Conservation (phyloP, 2,329 filamentous ascomycete genomes). For the Fusarium scirpi region DNA sequence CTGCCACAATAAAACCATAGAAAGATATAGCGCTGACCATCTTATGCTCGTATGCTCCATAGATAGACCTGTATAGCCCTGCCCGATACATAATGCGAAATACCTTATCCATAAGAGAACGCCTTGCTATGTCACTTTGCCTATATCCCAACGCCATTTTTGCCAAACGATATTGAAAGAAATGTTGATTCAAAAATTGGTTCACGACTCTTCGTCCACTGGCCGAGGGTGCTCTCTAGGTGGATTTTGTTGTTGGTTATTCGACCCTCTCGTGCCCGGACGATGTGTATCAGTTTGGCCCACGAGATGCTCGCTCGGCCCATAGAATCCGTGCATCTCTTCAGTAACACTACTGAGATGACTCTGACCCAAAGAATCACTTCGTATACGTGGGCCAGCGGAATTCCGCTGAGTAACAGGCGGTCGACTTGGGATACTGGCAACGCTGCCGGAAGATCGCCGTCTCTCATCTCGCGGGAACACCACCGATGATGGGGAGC, state of each 20-base stretch:
- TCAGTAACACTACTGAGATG: slow-evolving; percentile 55
- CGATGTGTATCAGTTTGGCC: slow-evolving; percentile 56
- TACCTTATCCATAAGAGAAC: background rate
- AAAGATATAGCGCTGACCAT: background rate
- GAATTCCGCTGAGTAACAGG: slow-evolving; percentile 44
- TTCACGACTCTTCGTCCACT: background rate
- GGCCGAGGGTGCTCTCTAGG: slow-evolving; percentile 1
- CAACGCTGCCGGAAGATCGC: slow-evolving; percentile 45
- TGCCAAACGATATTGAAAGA: background rate
- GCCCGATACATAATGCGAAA: background rate
- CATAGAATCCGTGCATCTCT: slow-evolving; percentile 63
- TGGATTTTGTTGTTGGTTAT: background rate
- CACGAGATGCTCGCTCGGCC: slow-evolving; percentile 53
- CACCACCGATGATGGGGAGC: slow-evolving; percentile 42
- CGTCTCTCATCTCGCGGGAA: slow-evolving; percentile 43
- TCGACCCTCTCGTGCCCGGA: slow-evolving; percentile 32
- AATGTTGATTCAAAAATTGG: background rate
- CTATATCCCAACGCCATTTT: slow-evolving; percentile 3
- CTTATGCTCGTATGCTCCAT: slow-evolving; percentile 8
- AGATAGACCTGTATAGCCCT: background rate
- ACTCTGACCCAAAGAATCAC: slow-evolving; percentile 41
- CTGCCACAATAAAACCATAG: background rate
- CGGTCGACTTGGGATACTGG: slow-evolving; percentile 38
- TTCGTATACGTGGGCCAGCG: slow-evolving; percentile 46
- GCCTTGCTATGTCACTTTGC: slow-evolving; percentile 25